A percentile compares a stretch with the other conserved stretches of the same genome.
Evolutionary conservation across 169 alveolate species (phyloP).

Genomic region (Eimeria falciformis): DNA sequence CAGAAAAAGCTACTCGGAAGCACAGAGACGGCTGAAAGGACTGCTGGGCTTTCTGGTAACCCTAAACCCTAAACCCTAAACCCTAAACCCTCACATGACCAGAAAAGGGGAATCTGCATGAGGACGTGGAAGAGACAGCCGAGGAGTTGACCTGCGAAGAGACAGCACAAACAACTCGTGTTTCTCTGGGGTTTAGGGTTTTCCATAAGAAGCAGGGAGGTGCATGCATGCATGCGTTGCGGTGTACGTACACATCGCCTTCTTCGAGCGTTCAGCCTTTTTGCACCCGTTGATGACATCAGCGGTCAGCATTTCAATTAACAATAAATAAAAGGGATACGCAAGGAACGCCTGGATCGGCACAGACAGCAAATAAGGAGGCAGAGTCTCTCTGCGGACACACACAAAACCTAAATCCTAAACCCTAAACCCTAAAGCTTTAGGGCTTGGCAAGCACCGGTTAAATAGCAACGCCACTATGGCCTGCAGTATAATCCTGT

Average conservation of each 20-base stretch:
- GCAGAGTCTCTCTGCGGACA: neutral
- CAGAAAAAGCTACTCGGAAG: neutral
- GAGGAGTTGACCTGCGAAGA: neutral
- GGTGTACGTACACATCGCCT: constrained; percentile 19
- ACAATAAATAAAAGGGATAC: constrained; percentile 9
- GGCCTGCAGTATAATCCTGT: no score
- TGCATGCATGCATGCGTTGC: neutral
- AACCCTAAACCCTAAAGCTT: constrained; percentile 46
- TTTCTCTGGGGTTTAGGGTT: no score
- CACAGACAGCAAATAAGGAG: neutral
- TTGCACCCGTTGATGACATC: constrained; percentile 67
- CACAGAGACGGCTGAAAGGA: no score
- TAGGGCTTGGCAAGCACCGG: no score
- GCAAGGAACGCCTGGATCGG: constrained; percentile 10
- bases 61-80: constrained; percentile 33
- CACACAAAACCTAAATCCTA: neutral
- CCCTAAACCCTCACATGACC: neutral
- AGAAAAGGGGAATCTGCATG: constrained; percentile 18
- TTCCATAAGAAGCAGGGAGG: neutral
- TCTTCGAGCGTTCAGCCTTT: neutral
- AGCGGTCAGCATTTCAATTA: constrained; percentile 21
- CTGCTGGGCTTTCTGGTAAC: neutral
- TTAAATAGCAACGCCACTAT: no score
- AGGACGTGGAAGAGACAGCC: constrained; percentile 24
- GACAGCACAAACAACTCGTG: neutral